phyloP scores from a whole-genome alignment of 805 yeast species.

The Isabelozyma rhagii region DNA sequence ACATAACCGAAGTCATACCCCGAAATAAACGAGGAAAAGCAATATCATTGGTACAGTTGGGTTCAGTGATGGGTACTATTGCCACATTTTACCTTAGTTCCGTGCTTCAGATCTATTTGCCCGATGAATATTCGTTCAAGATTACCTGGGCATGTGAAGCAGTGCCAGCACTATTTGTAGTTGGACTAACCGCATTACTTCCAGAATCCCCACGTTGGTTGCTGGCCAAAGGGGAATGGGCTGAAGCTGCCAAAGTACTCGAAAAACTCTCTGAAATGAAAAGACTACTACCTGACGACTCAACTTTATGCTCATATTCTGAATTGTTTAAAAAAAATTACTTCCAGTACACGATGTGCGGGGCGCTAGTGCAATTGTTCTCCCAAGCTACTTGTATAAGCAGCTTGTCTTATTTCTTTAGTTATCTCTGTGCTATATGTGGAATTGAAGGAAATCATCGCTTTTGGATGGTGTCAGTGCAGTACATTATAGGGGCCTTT shows the following conservation, averaged over 20 bases:
- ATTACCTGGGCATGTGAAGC: conserved; percentile 16
- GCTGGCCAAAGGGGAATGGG: conserved; percentile 28
- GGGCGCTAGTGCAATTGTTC: conserved; percentile 35
- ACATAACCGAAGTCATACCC: conserved; percentile 27
- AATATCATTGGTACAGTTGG: conserved; percentile 20
- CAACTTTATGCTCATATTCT: conserved; percentile 19
- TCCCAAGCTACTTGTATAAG: conserved; percentile 47
- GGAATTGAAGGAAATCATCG: conserved; percentile 36
- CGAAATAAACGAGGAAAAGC: conserved; percentile 17
- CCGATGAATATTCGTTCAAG: conserved; percentile 10
- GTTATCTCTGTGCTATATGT: conserved; percentile 46
- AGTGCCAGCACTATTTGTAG: conserved; percentile 16
- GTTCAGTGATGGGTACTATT: conserved; percentile 15
- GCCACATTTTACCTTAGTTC: conserved; percentile 12
- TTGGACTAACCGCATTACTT: conserved; percentile 15
- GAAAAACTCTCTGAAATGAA: conserved; percentile 2
- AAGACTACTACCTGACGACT: conserved; percentile 11
- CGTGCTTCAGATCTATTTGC: conserved; percentile 8
- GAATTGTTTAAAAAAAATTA: conserved; percentile 31
- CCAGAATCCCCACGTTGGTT: conserved; percentile 34
- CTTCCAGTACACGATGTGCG: conserved; percentile 34
- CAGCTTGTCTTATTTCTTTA: conserved; percentile 42
- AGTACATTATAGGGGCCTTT: conserved; percentile 35
- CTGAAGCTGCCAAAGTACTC: conserved; percentile 25
- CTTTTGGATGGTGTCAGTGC: conserved; percentile 31